phyloP scores from a whole-genome alignment of 2,329 filamentous ascomycete species.

The Fusarium neocosmosporiellum region DNA sequence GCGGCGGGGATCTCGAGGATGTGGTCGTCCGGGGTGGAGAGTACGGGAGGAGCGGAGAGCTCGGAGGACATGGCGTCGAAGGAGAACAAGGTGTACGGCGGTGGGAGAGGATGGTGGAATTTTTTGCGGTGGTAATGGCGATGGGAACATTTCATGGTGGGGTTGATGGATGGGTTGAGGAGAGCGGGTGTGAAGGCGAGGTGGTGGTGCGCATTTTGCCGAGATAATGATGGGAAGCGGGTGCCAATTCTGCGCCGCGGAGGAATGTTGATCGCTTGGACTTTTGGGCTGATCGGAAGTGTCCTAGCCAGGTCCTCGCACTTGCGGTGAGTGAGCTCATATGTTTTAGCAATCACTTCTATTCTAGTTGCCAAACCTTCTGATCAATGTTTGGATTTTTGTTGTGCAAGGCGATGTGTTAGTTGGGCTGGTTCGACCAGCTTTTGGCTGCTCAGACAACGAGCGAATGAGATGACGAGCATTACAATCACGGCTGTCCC shows the following conservation, averaged over 20 bases:
- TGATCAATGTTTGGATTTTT: background rate
- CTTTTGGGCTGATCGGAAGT: background rate
- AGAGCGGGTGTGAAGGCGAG: constrained; percentile 46
- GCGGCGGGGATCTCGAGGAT: constrained; percentile 64
- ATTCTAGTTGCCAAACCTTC: background rate
- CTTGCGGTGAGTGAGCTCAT: background rate
- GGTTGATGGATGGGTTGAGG: constrained; percentile 22
- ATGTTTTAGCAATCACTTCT: too few species aligned
- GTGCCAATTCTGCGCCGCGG: constrained; percentile 4
- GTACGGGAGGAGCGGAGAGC: constrained; percentile 66
- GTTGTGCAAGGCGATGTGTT: background rate
- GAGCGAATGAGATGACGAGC: constrained; percentile 23
- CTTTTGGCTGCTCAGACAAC: background rate
- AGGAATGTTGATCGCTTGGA: background rate
- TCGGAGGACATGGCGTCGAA: constrained; percentile 56
- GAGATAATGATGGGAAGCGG: background rate
- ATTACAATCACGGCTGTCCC: constrained; percentile 11
- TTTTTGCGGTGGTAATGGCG: constrained; percentile 14
- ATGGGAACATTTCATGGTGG: constrained; percentile 37
- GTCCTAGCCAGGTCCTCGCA: background rate
- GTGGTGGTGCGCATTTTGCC: constrained; percentile 36
- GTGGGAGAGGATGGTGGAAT: background rate
- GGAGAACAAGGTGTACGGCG: background rate
- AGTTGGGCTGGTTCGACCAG: background rate
- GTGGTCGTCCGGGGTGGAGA: constrained; percentile 72